phyloP scores from a whole-genome alignment of 2,329 filamentous ascomycete species.

The Didymella exigua region DNA sequence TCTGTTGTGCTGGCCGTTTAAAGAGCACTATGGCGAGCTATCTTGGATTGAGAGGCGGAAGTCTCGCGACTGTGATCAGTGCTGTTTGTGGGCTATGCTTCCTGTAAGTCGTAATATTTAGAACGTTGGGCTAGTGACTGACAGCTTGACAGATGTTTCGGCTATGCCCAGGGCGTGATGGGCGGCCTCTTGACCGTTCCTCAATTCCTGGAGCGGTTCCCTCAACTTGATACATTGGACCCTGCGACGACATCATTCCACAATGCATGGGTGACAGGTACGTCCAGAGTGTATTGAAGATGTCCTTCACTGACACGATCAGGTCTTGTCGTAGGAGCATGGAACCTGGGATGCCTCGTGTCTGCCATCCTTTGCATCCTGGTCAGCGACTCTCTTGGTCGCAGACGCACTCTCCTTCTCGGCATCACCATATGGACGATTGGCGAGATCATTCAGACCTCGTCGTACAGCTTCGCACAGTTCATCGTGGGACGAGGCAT shows the following conservation, averaged over 20 bases:
- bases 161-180: slow-evolving; percentile 73
- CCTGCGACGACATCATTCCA: slow-evolving; percentile 20
- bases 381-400: slow-evolving; percentile 56
- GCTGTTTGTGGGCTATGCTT: slow-evolving; percentile 36
- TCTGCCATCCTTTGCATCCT: slow-evolving; percentile 59
- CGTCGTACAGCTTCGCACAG: slow-evolving; percentile 53
- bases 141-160: slow-evolving; percentile 51
- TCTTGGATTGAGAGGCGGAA: slow-evolving; percentile 28
- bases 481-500: slow-evolving; percentile 59
- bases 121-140: slow-evolving; percentile 8
- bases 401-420: slow-evolving; percentile 56
- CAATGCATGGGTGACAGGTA: slow-evolving; percentile 37
- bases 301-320: not conserved
- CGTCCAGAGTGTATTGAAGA: not conserved
- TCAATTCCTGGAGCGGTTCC: slow-evolving; percentile 57
- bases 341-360: slow-evolving; percentile 62
- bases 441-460: slow-evolving; percentile 57
- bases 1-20: slow-evolving; percentile 2
- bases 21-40: slow-evolving; percentile 28
- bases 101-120: slow-evolving; percentile 23
- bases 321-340: slow-evolving; percentile 40
- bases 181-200: slow-evolving; percentile 70
- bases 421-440: slow-evolving; percentile 57
- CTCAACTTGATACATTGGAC: slow-evolving; percentile 34
- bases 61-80: slow-evolving; percentile 31